Evolutionary conservation across 371 early-diverging fungal genomes (phyloP), one percentile per base, ranked within the genome.

Genomic region (Apophysomyces variabilis): DNA sequence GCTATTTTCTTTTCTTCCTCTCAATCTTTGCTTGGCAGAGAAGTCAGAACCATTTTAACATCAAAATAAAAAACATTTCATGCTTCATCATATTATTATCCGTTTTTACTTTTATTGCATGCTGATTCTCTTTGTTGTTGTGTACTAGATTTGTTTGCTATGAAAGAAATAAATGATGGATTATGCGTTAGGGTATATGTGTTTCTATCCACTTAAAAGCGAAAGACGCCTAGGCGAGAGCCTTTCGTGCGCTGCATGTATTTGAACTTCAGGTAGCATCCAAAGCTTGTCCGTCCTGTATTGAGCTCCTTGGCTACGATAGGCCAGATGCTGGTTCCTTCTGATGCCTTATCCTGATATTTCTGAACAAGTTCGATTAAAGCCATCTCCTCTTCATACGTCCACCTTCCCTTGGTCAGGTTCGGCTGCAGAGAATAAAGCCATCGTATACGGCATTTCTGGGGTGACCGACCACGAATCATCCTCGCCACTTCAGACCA

Each of bases 361-460:
- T 72, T 73, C 38, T 78, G 73, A 21, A 75, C 76, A 8, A 74
- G 36, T 32, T 81, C 79, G 5, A 77, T 16, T 5, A 81, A 56
- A n/a, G 50, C 64, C 62, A 77, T 65, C 32, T 73, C 65, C 41
- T 78, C 82, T 2, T 76, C 75, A 46, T 63, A 54, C 7, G 65
- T 56, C 82, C 82, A 81, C 26, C 13, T 7, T 9, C 75, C 75
- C 21, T 64, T 73, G 21, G 47, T 66, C 0, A 65, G 8, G 14
- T 58, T 35, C 1, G 70, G 69, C 3, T 62, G 35, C 12, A 75
- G 35, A 0, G 38, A 38, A 18, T 62, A 38, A 5, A 59, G 7
- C 75, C 75, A 81, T 41, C 79, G 62, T 6, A 5, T 4, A 7
- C 65, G 44, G 62, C 82, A 81, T 57, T 76, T 71, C 4, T 50